Base-by-base conservation (phyloP, 768 basidiomycete genomes). In the Lentinus tigrinus region DNA sequence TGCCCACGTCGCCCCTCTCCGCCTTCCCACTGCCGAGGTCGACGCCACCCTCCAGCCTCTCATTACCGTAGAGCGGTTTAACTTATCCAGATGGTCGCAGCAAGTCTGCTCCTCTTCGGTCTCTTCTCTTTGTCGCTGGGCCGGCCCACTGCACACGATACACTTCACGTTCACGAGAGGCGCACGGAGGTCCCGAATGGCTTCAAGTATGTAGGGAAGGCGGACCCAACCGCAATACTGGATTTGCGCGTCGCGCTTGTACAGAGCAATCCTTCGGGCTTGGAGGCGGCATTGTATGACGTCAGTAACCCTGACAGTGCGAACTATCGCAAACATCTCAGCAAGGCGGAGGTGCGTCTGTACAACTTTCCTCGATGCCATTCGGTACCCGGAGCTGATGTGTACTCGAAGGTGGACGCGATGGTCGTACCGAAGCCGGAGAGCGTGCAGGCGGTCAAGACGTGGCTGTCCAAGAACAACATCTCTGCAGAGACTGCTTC, bases 401-500 rank as follows among this genome's bases (percentile, higher is more conserved):
- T 17, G 13, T 10, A 6, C 36, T 14, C 3, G 4, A 43, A 68
- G 67, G 84, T 85, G 2, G 85, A 88, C 43, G 77, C 65, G 1
- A 58, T 63, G 52, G 63, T 65, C 14, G 52, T 63, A 1, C 71
- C 72, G 0, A 53, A 58, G 21, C 23, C 52, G 0, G 67, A 67
- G 31, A 67, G 63, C 8, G 50, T 57, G 7, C 19, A 55, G 6
- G 67, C 67, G 1, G 71, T 73, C 10, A 64, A 63, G 39, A 40
- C 55, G 4, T 73, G 65, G 65, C 60, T 73, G 1, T 28, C 60
- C 3, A 56, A 60, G 47, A 63, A 72, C 51, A 63, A 60, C 47
- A 31, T 73, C 39, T 53, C 52, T 19, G 54, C 69, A 0, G 54
- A 57, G n/a, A 31, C 59, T 9, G 54, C 61, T 3, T 65, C 67